These are phyloP conservation scores for Phtheirospermum japonicum DNA, from an alignment of 257 asterid species.

Conservation along the genomic window DNA sequence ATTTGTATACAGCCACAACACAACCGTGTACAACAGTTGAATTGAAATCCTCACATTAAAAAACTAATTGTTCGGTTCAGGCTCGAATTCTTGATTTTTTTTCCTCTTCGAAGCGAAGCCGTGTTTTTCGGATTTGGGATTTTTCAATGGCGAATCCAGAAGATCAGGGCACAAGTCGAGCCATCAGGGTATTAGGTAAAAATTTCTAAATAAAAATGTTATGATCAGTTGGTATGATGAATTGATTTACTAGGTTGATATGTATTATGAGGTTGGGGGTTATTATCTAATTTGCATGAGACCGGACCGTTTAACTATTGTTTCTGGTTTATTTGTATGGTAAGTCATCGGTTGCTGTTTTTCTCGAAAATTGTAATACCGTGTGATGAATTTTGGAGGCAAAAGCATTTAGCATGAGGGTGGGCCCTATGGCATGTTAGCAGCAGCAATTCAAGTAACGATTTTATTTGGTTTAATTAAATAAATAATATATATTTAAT, in stretches of 20 bases:
- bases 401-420: conserved; percentile 99
- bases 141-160: conserved; percentile 68
- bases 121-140: conserved; percentile 17
- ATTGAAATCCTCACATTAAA: conserved; percentile 22
- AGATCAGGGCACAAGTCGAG: conserved; percentile 92
- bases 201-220: no score
- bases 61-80: conserved; percentile 32
- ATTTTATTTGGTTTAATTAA: no score
- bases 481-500: no score
- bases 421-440: conserved; percentile 98
- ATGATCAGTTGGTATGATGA: no score
- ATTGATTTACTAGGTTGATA: conserved; percentile 4
- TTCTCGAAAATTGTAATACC: conserved; percentile 69
- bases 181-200: conserved; percentile 96
- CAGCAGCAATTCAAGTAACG: conserved; percentile 92
- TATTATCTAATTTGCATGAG: no score
- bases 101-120: conserved; percentile 17
- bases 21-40: conserved; percentile 2
- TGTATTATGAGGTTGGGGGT: no score
- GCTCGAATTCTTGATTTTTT: conserved; percentile 21
- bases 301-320: no score
- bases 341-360: neutral
- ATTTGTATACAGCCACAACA: neutral
- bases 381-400: no score
- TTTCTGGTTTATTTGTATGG: no score